Evolutionary conservation across 1,139 yeast species (phyloP).

Genomic region (Pichia sp.): DNA sequence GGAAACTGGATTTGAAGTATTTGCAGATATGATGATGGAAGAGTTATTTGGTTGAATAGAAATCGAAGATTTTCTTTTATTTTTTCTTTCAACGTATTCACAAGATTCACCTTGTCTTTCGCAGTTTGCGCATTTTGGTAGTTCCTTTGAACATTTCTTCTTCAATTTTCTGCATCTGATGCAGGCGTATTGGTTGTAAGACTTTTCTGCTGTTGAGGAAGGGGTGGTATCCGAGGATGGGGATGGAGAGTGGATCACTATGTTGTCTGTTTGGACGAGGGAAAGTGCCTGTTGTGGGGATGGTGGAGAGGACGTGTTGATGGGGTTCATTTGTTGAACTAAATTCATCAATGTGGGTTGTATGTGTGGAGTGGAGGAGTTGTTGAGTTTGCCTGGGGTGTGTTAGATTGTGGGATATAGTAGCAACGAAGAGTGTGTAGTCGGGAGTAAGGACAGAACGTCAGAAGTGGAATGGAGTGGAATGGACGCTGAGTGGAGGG

Average conservation of each 20-base stretch:
- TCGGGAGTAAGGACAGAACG: too few relatives aligned
- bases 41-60: too few relatives aligned
- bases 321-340: constrained; percentile 5
- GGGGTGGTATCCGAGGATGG: too few relatives aligned
- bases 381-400: too few relatives aligned
- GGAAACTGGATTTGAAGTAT: too few relatives aligned
- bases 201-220: neutral
- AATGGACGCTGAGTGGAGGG: neutral
- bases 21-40: too few relatives aligned
- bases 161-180: constrained; percentile 44
- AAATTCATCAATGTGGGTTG: neutral
- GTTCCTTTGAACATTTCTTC: constrained; percentile 47
- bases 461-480: neutral
- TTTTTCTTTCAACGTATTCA: constrained; percentile 43
- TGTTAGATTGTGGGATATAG: too few relatives aligned
- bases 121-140: constrained; percentile 48
- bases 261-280: too few relatives aligned
- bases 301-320: constrained; percentile 1
- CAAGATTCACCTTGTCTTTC: constrained; percentile 39
- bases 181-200: constrained; percentile 37
- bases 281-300: neutral
- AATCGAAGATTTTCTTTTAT: constrained; percentile 31
- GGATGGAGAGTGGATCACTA: neutral
- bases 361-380: too few relatives aligned
- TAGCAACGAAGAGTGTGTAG: too few relatives aligned